Conservation (phyloP, 176 grass and related monocot genomes). For the Carex pumila region DNA sequence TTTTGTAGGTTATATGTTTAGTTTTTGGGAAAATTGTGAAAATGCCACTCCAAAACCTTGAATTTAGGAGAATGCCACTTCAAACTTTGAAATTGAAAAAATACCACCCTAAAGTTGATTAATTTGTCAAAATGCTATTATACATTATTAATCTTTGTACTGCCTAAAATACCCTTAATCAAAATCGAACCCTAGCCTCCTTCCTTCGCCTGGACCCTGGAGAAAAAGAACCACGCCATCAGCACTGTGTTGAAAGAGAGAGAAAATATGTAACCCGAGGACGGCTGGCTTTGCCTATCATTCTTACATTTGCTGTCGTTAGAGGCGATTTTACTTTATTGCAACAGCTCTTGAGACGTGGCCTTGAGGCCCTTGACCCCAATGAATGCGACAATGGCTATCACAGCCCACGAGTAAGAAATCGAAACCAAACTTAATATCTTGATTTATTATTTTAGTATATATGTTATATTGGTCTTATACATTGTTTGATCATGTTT, state of each 20-base stretch:
- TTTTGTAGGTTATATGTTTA: too few relatives aligned
- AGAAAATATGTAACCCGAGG: slow-evolving; percentile 78
- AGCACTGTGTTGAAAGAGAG: slow-evolving; percentile 58
- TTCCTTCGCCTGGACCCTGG: too few relatives aligned
- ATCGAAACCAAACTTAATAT: background rate
- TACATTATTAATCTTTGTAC: too few relatives aligned
- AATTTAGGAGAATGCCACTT: too few relatives aligned
- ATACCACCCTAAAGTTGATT: too few relatives aligned
- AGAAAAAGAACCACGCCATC: too few relatives aligned
- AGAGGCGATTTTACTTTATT: slow-evolving; percentile 64
- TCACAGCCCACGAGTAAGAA: slow-evolving; percentile 63
- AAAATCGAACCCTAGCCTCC: too few relatives aligned
- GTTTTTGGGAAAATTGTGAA: too few relatives aligned
- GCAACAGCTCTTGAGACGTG: slow-evolving; percentile 76
- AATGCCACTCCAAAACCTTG: too few relatives aligned
- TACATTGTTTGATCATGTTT: background rate
- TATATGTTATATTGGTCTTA: background rate
- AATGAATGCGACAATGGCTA: slow-evolving; percentile 82
- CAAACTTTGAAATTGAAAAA: too few relatives aligned
- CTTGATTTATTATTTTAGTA: background rate
- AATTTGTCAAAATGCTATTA: too few relatives aligned
- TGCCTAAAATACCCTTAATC: too few relatives aligned
- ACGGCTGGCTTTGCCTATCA: slow-evolving; percentile 71
- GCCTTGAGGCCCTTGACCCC: slow-evolving; percentile 60
- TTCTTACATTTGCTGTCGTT: slow-evolving; percentile 65